phyloP scores from a whole-genome alignment of 345 rosid species.

The Brassica cretica region DNA sequence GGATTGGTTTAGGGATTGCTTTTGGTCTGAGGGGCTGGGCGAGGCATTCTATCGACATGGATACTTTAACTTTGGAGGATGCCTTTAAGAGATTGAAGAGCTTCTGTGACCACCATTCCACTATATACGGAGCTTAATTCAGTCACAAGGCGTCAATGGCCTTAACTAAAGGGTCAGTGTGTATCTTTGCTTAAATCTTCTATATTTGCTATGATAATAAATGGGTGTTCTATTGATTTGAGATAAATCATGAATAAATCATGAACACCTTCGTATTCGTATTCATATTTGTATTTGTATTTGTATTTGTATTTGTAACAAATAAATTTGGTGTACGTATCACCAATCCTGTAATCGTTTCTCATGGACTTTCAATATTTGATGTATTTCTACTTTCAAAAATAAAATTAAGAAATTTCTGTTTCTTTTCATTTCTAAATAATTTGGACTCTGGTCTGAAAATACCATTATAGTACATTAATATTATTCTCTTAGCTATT shows the following conservation, averaged over 20 bases:
- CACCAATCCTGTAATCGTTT: constrained; percentile 18
- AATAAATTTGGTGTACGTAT: constrained; percentile 1
- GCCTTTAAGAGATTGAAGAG: constrained; percentile 28
- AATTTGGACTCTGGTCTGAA: not conserved
- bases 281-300: not conserved
- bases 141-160: constrained; percentile 2
- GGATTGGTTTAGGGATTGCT: constrained; percentile 45
- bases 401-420: not conserved
- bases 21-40: constrained; percentile 42
- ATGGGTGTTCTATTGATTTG: not conserved
- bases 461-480: not conserved
- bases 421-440: not conserved
- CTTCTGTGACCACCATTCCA: constrained; percentile 15
- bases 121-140: not conserved
- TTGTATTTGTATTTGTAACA: not conserved
- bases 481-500: not conserved
- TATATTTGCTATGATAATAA: not conserved
- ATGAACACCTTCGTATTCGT: not conserved
- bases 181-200: not conserved
- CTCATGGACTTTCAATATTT: not conserved
- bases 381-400: not conserved
- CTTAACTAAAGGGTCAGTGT: constrained; percentile 14
- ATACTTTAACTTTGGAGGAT: constrained; percentile 7
- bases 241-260: constrained; percentile 19
- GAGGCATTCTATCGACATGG: constrained; percentile 34